Evolutionary conservation across 768 basidiomycete species (phyloP).

Genomic region (Trametes gibbosa): DNA sequence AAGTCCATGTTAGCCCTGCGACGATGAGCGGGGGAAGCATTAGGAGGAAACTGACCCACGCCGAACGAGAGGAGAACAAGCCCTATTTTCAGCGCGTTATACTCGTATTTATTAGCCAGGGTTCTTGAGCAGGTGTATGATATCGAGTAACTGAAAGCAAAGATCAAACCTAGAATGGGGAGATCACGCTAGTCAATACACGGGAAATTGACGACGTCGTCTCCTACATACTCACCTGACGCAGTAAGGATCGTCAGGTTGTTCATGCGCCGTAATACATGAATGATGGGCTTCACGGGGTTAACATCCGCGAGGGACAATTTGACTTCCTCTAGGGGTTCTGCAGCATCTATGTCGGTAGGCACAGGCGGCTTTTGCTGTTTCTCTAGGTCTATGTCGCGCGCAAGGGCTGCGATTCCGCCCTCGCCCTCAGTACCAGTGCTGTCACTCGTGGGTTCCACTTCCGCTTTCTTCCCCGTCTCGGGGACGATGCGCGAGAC

Average conservation of each 20-base stretch:
- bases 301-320: slow-evolving; percentile 72
- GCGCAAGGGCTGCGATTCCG: background rate
- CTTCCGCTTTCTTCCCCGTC: background rate
- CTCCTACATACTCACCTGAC: slow-evolving; percentile 47
- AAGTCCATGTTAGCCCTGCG: background rate
- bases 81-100: slow-evolving; percentile 68
- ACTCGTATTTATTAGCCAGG: slow-evolving; percentile 59
- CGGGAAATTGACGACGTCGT: background rate
- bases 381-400: slow-evolving; percentile 18
- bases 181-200: background rate
- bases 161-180: slow-evolving; percentile 54
- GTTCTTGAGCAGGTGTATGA: slow-evolving; percentile 75
- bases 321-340: slow-evolving; percentile 34
- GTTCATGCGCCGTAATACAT: slow-evolving; percentile 58
- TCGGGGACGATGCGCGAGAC: slow-evolving; percentile 7
- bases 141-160: slow-evolving; percentile 68
- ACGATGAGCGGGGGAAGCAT: background rate
- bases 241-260: slow-evolving; percentile 65
- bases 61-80: slow-evolving; percentile 77
- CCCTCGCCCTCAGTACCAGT: background rate
- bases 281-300: slow-evolving; percentile 59
- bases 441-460: background rate
- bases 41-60: slow-evolving; percentile 40
- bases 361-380: slow-evolving; percentile 25
- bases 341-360: background rate